Percentiles rank a stretch among this genome's conserved stretches.
These are phyloP conservation scores for Penicillium macrosclerotiorum DNA, from an alignment of 495 filamentous ascomycete genomes.

Conservation along the genomic window DNA sequence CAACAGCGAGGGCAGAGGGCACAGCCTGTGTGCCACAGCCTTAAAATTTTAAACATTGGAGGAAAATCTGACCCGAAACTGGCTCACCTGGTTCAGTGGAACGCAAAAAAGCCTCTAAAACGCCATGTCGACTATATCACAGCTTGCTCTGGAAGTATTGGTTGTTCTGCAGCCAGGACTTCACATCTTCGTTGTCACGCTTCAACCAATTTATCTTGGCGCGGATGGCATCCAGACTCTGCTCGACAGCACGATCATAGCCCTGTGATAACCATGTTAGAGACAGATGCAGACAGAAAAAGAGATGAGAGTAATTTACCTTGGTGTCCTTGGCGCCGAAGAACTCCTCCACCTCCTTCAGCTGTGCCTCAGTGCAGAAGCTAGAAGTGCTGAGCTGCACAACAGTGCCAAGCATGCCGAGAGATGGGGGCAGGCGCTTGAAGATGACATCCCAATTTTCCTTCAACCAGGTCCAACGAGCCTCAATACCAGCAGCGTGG, in stretches of 20 bases:
- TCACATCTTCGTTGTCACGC: conserved; percentile 60
- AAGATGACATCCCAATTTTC: conserved; percentile 80
- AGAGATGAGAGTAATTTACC: conserved; percentile 33
- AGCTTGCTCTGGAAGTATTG: conserved; percentile 51
- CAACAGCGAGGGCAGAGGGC: neutral
- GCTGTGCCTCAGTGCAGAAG: conserved; percentile 74
- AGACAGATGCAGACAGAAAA: neutral
- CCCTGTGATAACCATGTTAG: conserved; percentile 35
- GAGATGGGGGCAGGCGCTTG: conserved; percentile 72
- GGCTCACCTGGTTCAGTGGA: neutral
- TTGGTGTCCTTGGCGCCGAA: conserved; percentile 79
- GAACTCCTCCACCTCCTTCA: conserved; percentile 74
- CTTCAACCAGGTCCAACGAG: conserved; percentile 79
- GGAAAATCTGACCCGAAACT: neutral
- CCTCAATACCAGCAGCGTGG: conserved; percentile 74
- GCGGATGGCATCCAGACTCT: conserved; percentile 58
- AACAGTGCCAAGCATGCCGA: conserved; percentile 81
- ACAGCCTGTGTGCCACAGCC: conserved; percentile 6
- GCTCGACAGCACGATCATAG: conserved; percentile 58
- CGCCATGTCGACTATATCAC: conserved; percentile 11
- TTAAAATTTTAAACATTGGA: neutral
- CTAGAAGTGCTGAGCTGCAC: conserved; percentile 80
- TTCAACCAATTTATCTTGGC: conserved; percentile 62
- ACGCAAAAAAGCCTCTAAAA: neutral
- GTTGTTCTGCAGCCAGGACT: conserved; percentile 58